phyloP scores from a whole-genome alignment of 805 yeast genomes.

The Candida pseudoglaebosa region DNA sequence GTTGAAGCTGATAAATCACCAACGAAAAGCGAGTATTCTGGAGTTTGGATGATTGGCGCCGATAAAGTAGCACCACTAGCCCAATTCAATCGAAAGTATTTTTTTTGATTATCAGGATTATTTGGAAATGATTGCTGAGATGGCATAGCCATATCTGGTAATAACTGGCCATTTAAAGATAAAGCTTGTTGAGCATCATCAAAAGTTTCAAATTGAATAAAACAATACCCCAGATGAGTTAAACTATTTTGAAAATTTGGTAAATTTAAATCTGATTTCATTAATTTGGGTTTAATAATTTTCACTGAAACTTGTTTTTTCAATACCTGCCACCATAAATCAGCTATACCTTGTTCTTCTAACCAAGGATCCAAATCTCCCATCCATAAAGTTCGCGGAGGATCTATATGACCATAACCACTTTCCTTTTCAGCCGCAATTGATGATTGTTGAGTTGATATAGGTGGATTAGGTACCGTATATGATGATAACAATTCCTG shows the following conservation, averaged over 20 bases:
- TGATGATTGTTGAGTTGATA: conserved; percentile 34
- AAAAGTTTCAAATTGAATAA: conserved; percentile 66
- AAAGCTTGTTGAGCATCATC: conserved; percentile 70
- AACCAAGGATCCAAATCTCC: conserved; percentile 82
- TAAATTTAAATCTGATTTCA: conserved; percentile 17
- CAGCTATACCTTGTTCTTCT: conserved; percentile 54
- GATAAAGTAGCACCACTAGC: conserved; percentile 76
- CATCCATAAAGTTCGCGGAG: conserved; percentile 82
- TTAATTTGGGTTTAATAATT: conserved; percentile 48
- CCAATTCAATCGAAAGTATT: conserved; percentile 75
- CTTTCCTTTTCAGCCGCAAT: conserved; percentile 21
- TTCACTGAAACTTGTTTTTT: conserved; percentile 60
- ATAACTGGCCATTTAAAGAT: conserved; percentile 57
- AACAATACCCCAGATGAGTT: conserved; percentile 62
- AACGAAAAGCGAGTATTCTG: conserved; percentile 76
- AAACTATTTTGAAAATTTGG: conserved; percentile 18
- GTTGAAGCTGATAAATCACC: conserved; percentile 78
- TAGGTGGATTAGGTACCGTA: conserved; percentile 40
- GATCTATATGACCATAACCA: conserved; percentile 16
- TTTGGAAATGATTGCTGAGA: conserved; percentile 36
- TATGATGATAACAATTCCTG: conserved; percentile 38
- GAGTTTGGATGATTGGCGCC: conserved; percentile 68
- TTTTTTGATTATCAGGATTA: conserved; percentile 47
- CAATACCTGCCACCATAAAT: conserved; percentile 56
- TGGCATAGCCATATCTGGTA: conserved; percentile 55